Evolutionary conservation across 2,329 filamentous ascomycete species (phyloP).

Genomic region (Aureobasidium sp.): DNA sequence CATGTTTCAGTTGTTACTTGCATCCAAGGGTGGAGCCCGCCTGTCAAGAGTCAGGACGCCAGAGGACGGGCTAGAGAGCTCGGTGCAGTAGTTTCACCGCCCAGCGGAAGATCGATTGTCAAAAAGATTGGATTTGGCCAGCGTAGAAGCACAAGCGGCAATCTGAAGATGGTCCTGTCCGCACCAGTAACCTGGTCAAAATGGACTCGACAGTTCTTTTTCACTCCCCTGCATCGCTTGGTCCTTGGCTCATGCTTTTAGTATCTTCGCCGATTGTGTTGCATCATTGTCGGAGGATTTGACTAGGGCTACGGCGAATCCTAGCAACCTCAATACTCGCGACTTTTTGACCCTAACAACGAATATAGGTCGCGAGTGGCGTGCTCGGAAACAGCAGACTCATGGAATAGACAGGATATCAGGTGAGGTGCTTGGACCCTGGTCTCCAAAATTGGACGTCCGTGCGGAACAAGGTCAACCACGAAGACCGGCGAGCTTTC

Average conservation of each 20-base stretch:
- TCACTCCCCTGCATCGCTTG: not conserved
- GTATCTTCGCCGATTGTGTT: not conserved
- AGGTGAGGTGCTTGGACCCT: slow-evolving; percentile 11
- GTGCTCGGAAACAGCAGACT: not conserved
- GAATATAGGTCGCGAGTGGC: not conserved
- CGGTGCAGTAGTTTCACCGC: slow-evolving; percentile 11
- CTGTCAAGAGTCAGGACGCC: slow-evolving; percentile 1
- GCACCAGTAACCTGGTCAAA: not conserved
- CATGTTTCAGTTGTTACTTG: not conserved
- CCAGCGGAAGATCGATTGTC: slow-evolving; percentile 1
- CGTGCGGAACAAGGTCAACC: not conserved
- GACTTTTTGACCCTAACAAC: not conserved
- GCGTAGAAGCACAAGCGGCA: not conserved
- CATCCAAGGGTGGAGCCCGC: not conserved
- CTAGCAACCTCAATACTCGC: not conserved
- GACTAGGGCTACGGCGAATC: not conserved
- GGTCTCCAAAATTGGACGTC: not conserved
- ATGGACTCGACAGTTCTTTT: not conserved
- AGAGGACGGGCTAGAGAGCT: not conserved
- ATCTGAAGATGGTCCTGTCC: not conserved
- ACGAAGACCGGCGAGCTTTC: not conserved
- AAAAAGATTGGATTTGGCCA: not conserved
- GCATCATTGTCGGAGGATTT: not conserved
- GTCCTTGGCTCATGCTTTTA: not conserved
- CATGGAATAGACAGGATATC: not conserved